These are phyloP conservation scores for Epithemia pelagica DNA, from an alignment of 108 stramenopile species.

Conservation along the genomic window DNA sequence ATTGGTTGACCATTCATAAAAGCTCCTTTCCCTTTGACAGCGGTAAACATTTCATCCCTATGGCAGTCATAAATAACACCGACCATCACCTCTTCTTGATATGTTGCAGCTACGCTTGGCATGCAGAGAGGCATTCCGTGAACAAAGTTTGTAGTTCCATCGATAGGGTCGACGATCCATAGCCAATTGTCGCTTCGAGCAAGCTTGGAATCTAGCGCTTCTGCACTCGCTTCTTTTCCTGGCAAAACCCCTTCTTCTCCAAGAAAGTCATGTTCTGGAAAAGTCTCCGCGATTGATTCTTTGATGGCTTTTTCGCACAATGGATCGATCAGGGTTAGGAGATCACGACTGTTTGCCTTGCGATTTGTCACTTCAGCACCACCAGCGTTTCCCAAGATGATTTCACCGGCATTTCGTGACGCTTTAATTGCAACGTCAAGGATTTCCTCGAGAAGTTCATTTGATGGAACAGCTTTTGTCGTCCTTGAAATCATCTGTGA, in stretches of 20 bases:
- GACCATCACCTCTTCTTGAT: conserved; percentile 50
- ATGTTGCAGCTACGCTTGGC: conserved; percentile 38
- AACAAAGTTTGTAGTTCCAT: conserved; percentile 79
- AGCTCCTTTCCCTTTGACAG: conserved; percentile 59
- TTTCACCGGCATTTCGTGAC: conserved; percentile 67
- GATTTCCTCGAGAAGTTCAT: conserved; percentile 25
- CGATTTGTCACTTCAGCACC: conserved; percentile 58
- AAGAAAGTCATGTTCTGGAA: conserved; percentile 58
- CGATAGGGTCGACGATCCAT: conserved; percentile 75
- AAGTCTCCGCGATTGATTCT: conserved; percentile 34
- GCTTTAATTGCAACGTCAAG: conserved; percentile 58
- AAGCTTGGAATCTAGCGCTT: conserved; percentile 34
- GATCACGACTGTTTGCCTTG: conserved; percentile 83
- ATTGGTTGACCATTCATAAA: conserved; percentile 56
- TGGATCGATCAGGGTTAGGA: conserved; percentile 85
- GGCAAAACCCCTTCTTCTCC: conserved; percentile 65
- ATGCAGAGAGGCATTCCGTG: conserved; percentile 65
- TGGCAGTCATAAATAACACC: conserved; percentile 75
- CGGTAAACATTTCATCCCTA: conserved; percentile 63
- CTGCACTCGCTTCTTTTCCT: conserved; percentile 40
- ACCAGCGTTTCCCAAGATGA: conserved; percentile 65
- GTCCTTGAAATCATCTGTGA: too few relatives aligned
- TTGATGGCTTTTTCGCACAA: conserved; percentile 68
- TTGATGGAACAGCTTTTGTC: background rate
- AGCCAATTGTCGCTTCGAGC: conserved; percentile 25